Evolutionary conservation across 495 filamentous ascomycete species (phyloP).

Genomic region (Ramalina peruviana): DNA sequence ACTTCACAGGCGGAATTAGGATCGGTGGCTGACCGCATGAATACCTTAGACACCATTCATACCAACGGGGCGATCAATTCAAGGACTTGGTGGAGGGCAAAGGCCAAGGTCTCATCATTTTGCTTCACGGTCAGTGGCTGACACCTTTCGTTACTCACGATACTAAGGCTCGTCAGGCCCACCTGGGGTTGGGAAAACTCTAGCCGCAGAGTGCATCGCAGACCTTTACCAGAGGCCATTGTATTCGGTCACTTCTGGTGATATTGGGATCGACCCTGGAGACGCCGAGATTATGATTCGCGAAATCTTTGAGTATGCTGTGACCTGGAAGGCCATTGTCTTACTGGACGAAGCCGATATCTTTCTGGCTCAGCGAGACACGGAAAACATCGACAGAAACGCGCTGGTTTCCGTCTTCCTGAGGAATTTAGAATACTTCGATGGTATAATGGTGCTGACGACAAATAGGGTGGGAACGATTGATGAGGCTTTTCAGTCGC

Average conservation of each 20-base stretch:
- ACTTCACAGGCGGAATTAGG: too few species aligned
- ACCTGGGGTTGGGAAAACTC: background rate
- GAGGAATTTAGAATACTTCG: slow-evolving; percentile 6
- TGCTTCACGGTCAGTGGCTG: slow-evolving; percentile 40
- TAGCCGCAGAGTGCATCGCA: slow-evolving; percentile 4
- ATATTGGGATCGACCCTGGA: slow-evolving; percentile 3
- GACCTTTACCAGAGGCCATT: background rate
- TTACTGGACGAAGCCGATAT: slow-evolving; percentile 54
- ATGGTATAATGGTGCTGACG: slow-evolving; percentile 10
- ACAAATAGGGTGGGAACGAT: slow-evolving; percentile 9
- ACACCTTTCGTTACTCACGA: slow-evolving; percentile 36
- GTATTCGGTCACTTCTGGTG: slow-evolving; percentile 2
- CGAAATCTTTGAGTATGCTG: slow-evolving; percentile 22
- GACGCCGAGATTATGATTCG: slow-evolving; percentile 21
- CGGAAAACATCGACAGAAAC: slow-evolving; percentile 35
- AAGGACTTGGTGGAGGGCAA: slow-evolving; percentile 36
- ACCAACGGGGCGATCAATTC: background rate
- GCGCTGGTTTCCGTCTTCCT: slow-evolving; percentile 30
- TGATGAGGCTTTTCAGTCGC: slow-evolving; percentile 18
- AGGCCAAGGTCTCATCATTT: slow-evolving; percentile 45
- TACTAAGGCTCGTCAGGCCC: slow-evolving; percentile 29
- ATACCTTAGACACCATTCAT: too few species aligned
- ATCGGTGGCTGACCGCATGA: too few species aligned
- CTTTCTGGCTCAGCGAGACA: slow-evolving; percentile 37
- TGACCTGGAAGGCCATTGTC: slow-evolving; percentile 22